Evolutionary conservation across 345 rosid species (phyloP), one percentile per base, ranked within the genome.

Genomic region (Lumnitzera racemosa): DNA sequence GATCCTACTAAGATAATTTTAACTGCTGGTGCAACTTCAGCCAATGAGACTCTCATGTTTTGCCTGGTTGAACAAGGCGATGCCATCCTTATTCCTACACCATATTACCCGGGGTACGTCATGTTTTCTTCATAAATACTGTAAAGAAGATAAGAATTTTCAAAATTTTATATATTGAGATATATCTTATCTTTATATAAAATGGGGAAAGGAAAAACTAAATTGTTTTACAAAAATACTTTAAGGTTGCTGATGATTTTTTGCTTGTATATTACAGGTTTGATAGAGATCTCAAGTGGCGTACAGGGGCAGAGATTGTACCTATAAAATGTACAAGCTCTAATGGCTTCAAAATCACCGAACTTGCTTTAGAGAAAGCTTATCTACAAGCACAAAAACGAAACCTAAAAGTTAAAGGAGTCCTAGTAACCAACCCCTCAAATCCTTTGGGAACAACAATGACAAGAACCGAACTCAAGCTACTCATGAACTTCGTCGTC

Each of bases 371-470:
- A 8, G 76, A 76, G 50, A 58, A 57, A 57, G 74, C 76, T 36
- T 71, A 71, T 49, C 57, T 57, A 8, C 61, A 68, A n/a, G 80
- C 80, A 3, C 68, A 61, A n/a, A 51, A 47, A 23, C 67, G 67
- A 3, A 71, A 71, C 61, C 51, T 71, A 11, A 61, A 31, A 25
- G 80, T 76, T 12, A 67, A 68, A 20, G 73, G 73, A 4, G 73
- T 76, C 2, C 56, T 71, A 16, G 70, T 71, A 13, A 76, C 80
- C 5, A 76, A 76, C 65, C 80, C 80, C 5, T 81, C 81, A 47
- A 75, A 77, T 65, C 69, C 81, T 10, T 56, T 64, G 49, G 67
- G 80, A 56, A 65, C 83, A 25, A 68, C 82, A 43, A 75, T 73
- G 75, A n/a, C 68, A 56, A 51, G 69, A 48, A 17, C 36, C 57